Conservation (phyloP, 371 early-diverging fungal species). For the Umbelopsis sp. region DNA sequence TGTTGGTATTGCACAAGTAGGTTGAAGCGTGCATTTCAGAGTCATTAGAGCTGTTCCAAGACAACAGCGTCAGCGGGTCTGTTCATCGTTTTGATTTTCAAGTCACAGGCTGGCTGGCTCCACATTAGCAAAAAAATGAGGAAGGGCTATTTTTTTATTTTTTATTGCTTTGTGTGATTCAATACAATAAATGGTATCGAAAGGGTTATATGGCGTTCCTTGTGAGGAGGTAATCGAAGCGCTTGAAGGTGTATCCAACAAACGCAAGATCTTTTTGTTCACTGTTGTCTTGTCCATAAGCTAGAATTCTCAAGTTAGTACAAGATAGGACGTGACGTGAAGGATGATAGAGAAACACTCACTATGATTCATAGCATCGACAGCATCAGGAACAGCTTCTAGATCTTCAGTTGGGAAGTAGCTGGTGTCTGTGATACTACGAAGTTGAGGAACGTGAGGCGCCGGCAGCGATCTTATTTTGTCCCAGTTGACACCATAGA, state of each 20-base stretch:
- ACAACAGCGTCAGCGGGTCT: no score
- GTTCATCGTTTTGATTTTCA: neutral
- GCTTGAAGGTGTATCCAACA: constrained; percentile 96
- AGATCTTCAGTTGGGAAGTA: constrained; percentile 97
- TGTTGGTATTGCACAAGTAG: constrained; percentile 43
- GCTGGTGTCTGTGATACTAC: constrained; percentile 95
- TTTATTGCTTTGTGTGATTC: neutral
- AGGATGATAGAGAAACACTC: neutral
- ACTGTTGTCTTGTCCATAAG: constrained; percentile 46
- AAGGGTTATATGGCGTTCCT: constrained; percentile 49
- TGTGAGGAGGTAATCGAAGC: constrained; percentile 86
- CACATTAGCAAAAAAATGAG: neutral
- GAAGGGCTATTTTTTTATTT: neutral
- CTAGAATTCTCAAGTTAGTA: constrained; percentile 21
- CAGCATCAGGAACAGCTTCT: constrained; percentile 67
- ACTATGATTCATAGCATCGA: constrained; percentile 34
- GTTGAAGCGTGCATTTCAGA: constrained; percentile 42
- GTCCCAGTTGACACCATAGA: constrained; percentile 94
- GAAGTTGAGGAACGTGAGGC: constrained; percentile 94
- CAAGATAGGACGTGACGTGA: neutral
- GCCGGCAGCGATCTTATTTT: constrained; percentile 81
- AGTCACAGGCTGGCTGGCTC: neutral
- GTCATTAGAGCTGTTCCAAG: constrained; percentile 21
- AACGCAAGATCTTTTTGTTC: constrained; percentile 93
- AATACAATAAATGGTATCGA: constrained; percentile 3